Evolutionary conservation across 108 stramenopile species (phyloP), one percentile per base, ranked within the genome.

Genomic region (Cyclotella atomus): DNA sequence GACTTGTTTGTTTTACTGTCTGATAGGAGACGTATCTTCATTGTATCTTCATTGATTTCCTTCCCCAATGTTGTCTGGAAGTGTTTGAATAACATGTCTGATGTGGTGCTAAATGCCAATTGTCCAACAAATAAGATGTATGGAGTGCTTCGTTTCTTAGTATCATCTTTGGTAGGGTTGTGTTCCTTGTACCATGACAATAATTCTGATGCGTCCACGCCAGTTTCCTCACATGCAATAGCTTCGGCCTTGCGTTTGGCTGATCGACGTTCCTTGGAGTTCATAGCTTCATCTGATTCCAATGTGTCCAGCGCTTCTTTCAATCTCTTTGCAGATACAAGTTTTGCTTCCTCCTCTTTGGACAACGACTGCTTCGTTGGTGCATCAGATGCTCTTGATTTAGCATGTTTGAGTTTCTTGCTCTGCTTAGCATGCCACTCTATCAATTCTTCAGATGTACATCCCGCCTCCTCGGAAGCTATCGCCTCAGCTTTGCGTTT

Each of bases 81-180:
- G 52, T 95, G 94, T 29, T 84, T 64, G 25, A 82, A 69, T 23
- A 96, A 41, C 41, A 67, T 84, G 21, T 95, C 87, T 45, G 81
- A 72, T 0, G 95, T 95, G 5, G 97, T 97, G 20, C 71, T 84
- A 68, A 80, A 97, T 8, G 91, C 77, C 30, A 97, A 71, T 77
- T 97, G 97, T 35, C 97, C 97, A 8, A 97, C 81, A 63, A 97
- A 97, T 27, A 94, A 83, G 81, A 97, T 96, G 61, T 92, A 91
- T 2, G 97, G 97, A 35, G 53, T 61, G 32, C 94, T 95, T 25
- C 54, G 50, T 27, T 81, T 68, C 55, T 68, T 62, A 7, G 32
- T 50, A 20, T 30, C 24, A 14, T 59, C 46, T 36, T 63, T 45
- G 6, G 55, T 23, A 15, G 20, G 52, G 43, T 71, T 32, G 20